Base-by-base conservation (phyloP, 2,329 filamentous ascomycete species). In the Beauveria rudraprayagi region DNA sequence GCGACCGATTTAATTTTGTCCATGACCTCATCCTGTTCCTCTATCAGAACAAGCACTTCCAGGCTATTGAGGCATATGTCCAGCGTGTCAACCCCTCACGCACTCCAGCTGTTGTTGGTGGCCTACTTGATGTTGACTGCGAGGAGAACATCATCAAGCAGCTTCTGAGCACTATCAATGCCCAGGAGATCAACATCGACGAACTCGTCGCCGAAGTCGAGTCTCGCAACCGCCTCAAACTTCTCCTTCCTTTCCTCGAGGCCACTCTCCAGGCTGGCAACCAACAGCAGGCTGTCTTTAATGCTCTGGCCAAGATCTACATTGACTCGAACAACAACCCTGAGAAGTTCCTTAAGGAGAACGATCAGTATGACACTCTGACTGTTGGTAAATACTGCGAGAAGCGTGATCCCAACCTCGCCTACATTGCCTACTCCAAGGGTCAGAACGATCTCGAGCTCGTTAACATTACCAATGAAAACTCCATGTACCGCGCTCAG, bases 401-500 rank as follows among this genome's bases (percentile, higher is more conserved):
- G 80, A 97, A 97, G 84, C 89, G 94, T 40, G 94, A 99, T 70
- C 94, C 94, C 65, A 96, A 96, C 73, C 80, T 99, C 60, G 93
- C 91, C 3, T 96, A 90, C 76, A 96, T 97, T 71, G 90, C 92
- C 64, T 99, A 97, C 75, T 84, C 87, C 69, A 99, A 99, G 81
- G 94, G 94, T 22, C 91, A 97, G 76, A 99, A 99, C 66, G 94
- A 99, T 70, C 78, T 99, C 37, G 95, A 99, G 77, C 84, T 99
- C 61, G 93, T 99, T 76, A 94, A 90, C 75, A 93, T 99, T 71
- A 97, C 94, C 70, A 99, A 97, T 69, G 95, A 99, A 77, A 99
- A 99, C 78, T 88, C 91, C n/a, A 99, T 99, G 94, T 99, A 96
- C 83, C 89, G 92, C 69, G 90, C 90, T n/a, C 94, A 99, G 76